Conservation (phyloP, 2,329 filamentous ascomycete genomes). For the Lecanoromycetidae sp. region DNA sequence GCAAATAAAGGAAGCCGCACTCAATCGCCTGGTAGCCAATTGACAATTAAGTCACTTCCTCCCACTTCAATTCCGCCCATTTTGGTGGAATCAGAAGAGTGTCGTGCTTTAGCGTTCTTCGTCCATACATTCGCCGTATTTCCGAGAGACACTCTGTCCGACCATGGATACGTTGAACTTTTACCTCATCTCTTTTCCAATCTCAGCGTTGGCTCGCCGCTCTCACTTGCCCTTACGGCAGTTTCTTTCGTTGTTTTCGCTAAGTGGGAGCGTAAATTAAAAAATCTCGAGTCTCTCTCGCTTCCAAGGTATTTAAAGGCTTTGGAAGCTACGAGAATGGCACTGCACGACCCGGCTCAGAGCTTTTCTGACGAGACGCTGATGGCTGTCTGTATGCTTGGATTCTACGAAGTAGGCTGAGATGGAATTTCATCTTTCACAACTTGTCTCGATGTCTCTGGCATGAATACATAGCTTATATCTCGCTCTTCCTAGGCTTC, state of each 20-base stretch:
- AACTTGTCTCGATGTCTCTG: too few species aligned
- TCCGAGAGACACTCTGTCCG: slow-evolving; percentile 19
- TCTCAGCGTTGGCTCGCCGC: slow-evolving; percentile 4
- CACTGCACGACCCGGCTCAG: slow-evolving; percentile 11
- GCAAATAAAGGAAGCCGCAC: not conserved
- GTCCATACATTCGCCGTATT: slow-evolving; percentile 28
- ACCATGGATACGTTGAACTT: slow-evolving; percentile 26
- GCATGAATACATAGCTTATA: not conserved
- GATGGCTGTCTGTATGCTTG: slow-evolving; percentile 16
- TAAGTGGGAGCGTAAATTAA: slow-evolving; percentile 11
- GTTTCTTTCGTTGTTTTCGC: slow-evolving; percentile 9
- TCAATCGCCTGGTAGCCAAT: not conserved
- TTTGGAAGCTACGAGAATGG: slow-evolving; percentile 7
- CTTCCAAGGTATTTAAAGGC: slow-evolving; percentile 7
- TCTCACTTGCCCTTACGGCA: slow-evolving; percentile 13
- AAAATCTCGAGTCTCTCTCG: not conserved
- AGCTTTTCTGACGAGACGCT: slow-evolving; percentile 12
- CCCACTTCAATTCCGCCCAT: not conserved
- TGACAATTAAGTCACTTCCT: not conserved
- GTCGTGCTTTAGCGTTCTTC: slow-evolving; percentile 21
- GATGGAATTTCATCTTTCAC: too few species aligned
- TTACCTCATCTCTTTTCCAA: slow-evolving; percentile 21
- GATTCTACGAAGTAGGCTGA: slow-evolving; percentile 12
- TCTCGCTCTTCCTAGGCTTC: not conserved
- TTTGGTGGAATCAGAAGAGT: slow-evolving; percentile 9